Evolutionary conservation across 1,139 yeast genomes (phyloP).

Genomic region (Fermentozyma sake): DNA sequence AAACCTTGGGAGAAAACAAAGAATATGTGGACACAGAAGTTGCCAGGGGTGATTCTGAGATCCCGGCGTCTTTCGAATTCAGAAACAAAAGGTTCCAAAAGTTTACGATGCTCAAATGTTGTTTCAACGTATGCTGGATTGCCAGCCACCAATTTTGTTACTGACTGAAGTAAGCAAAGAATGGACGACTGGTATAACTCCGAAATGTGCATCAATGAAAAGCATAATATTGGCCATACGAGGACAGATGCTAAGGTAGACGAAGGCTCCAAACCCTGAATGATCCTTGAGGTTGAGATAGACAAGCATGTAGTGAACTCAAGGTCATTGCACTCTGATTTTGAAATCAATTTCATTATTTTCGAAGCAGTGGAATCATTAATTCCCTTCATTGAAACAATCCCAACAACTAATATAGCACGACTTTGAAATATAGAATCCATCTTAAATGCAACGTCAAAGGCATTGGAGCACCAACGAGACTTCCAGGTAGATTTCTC

Average conservation of each 20-base stretch:
- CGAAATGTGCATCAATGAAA: conserved; percentile 31
- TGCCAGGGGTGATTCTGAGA: conserved; percentile 37
- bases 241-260: conserved; percentile 54
- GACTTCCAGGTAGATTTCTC: conserved; percentile 60
- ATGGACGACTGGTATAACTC: conserved; percentile 54
- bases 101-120: conserved; percentile 35
- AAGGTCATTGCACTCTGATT: conserved; percentile 26
- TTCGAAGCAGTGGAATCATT: conserved; percentile 56
- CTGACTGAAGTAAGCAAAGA: conserved; percentile 30
- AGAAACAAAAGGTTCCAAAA: conserved; percentile 39
- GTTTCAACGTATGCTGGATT: conserved; percentile 21
- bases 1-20: conserved; percentile 58
- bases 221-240: conserved; percentile 59
- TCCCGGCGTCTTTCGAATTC: conserved; percentile 45
- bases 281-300: conserved; percentile 55
- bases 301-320: conserved; percentile 33
- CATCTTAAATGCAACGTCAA: conserved; percentile 59
- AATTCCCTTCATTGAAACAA: conserved; percentile 60
- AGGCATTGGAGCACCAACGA: conserved; percentile 65
- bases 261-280: conserved; percentile 55
- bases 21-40: conserved; percentile 54
- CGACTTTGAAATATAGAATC: conserved; percentile 67
- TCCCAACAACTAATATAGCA: conserved; percentile 70
- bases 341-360: conserved; percentile 30
- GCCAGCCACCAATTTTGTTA: conserved; percentile 21